These are phyloP conservation scores for Irpex lacteus DNA, from an alignment of 1,284 basidiomycete genomes.

Conservation along the genomic window DNA sequence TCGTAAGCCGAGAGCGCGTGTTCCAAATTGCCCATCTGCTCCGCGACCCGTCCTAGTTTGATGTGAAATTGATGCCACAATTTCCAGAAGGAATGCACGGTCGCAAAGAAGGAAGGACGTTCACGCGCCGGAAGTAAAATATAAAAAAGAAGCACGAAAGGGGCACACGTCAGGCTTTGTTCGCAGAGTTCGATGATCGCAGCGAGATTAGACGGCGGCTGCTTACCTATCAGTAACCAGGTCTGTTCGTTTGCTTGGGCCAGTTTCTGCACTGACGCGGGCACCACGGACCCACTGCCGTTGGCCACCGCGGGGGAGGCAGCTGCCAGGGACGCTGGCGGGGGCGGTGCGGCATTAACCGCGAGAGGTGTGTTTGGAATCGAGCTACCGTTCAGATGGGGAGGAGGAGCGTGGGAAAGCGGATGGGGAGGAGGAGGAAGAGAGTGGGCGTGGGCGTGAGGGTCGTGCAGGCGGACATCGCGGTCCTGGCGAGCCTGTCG, in stretches of 20 bases:
- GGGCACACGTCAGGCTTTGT: background rate
- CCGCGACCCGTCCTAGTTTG: slow-evolving; percentile 76
- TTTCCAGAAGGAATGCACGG: background rate
- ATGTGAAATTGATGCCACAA: slow-evolving; percentile 13
- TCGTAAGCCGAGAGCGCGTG: slow-evolving; percentile 89
- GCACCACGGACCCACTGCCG: slow-evolving; percentile 41
- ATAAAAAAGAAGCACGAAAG: background rate
- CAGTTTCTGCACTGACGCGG: slow-evolving; percentile 66
- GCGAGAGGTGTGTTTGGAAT: slow-evolving; percentile 45
- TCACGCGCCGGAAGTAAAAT: background rate
- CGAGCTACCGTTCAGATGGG: slow-evolving; percentile 52
- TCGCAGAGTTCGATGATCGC: background rate
- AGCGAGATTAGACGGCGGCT: background rate
- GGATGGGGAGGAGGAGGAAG: slow-evolving; percentile 36
- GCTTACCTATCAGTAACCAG: slow-evolving; percentile 85
- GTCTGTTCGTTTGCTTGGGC: slow-evolving; percentile 87
- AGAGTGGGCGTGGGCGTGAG: slow-evolving; percentile 42
- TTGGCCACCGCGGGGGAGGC: slow-evolving; percentile 50
- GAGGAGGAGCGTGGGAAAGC: slow-evolving; percentile 31
- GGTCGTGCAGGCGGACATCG: slow-evolving; percentile 64
- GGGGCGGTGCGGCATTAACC: slow-evolving; percentile 32
- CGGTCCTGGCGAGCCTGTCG: slow-evolving; percentile 64
- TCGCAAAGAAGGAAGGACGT: background rate
- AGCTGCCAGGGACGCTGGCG: slow-evolving; percentile 22
- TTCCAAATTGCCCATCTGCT: slow-evolving; percentile 89